These are phyloP conservation scores for Blastobotrys niveus DNA, from an alignment of 1,139 yeast genomes.

Conservation along the genomic window DNA sequence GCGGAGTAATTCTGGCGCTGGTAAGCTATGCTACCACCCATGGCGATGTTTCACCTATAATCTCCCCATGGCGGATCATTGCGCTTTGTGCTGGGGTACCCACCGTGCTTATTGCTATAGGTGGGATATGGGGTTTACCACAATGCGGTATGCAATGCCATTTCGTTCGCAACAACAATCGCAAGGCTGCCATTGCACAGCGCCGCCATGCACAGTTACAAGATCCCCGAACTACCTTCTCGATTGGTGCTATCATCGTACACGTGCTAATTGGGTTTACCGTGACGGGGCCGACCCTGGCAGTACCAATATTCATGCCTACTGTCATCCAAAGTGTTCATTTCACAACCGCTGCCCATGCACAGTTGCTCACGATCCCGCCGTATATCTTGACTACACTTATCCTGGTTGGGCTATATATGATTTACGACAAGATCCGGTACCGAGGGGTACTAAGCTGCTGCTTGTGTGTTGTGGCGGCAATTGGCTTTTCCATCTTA, in stretches of 20 bases:
- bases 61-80: slow-evolving; percentile 8
- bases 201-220: slow-evolving; percentile 6
- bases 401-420: background rate
- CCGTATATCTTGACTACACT: slow-evolving; percentile 1
- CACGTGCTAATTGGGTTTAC: background rate
- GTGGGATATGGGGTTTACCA: slow-evolving; percentile 5
- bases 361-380: slow-evolving; percentile 3
- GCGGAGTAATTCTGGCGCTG: background rate
- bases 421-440: background rate
- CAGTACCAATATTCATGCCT: slow-evolving; percentile 6
- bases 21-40: slow-evolving; percentile 1
- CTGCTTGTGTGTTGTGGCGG: no score
- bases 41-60: background rate
- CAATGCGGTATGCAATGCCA: background rate
- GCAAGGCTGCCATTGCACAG: slow-evolving; percentile 4
- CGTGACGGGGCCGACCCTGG: background rate
- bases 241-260: background rate
- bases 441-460: background rate
- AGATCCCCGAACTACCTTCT: slow-evolving; percentile 9
- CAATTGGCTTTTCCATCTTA: no score
- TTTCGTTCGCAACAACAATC: background rate
- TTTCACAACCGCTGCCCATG: background rate
- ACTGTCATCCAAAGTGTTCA: slow-evolving; percentile 1
- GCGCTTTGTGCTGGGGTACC: background rate
- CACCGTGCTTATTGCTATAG: slow-evolving; percentile 5